phyloP scores from a whole-genome alignment of 176 grass and related monocot genomes.

The Ensete glaucum region DNA sequence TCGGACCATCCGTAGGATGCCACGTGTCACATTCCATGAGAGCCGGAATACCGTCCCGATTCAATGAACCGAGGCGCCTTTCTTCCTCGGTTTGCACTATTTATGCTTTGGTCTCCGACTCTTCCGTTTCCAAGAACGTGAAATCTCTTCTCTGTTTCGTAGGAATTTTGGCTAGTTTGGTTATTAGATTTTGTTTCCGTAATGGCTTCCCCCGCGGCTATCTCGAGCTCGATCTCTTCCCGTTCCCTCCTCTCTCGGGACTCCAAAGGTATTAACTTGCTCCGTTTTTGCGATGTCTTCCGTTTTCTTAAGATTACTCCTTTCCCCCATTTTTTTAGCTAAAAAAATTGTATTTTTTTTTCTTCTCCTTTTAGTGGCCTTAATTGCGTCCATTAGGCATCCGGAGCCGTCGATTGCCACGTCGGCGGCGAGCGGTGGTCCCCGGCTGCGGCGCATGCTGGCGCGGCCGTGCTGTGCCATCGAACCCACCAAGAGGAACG shows the following conservation, averaged over 20 bases:
- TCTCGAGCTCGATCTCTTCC: conserved; percentile 44
- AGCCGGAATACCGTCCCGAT: conserved; percentile 33
- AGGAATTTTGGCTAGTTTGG: not conserved
- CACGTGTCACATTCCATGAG: conserved; percentile 3
- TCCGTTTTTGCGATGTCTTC: not conserved
- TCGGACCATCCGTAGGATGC: too few relatives aligned
- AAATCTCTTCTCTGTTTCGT: not conserved
- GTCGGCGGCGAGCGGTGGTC: conserved; percentile 2
- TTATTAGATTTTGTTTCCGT: not conserved
- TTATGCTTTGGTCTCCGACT: conserved; percentile 11
- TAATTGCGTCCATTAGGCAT: conserved; percentile 38
- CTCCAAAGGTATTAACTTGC: conserved; percentile 40
- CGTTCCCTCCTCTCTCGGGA: conserved; percentile 49
- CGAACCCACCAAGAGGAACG: conserved; percentile 42
- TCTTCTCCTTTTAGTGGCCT: conserved; percentile 18
- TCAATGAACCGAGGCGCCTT: conserved; percentile 26
- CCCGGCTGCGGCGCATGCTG: conserved; percentile 29
- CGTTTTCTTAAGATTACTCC: too few relatives aligned
- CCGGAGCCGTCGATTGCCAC: conserved; percentile 28
- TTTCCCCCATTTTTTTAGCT: not conserved
- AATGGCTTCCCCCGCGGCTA: conserved; percentile 66
- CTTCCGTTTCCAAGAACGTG: too few relatives aligned
- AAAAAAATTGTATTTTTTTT: not conserved
- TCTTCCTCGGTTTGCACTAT: conserved; percentile 25
- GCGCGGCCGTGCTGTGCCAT: conserved; percentile 44